Evolutionary conservation across 176 grass and related monocot genomes (phyloP).

Genomic region (Aegilops sharonensis): DNA sequence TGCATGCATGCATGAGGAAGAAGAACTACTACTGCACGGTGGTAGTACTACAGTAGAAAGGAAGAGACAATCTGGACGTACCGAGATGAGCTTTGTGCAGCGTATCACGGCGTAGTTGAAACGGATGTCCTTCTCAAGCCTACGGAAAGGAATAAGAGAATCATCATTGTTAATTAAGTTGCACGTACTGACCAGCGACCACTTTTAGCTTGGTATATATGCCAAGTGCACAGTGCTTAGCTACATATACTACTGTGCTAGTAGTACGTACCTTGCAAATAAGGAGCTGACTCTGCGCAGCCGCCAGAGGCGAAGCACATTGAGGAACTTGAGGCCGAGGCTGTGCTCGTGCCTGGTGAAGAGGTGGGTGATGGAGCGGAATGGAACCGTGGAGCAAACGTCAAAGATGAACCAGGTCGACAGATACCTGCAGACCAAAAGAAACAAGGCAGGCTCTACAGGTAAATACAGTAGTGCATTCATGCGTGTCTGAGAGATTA

Average conservation of each 20-base stretch:
- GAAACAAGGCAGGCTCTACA: not conserved
- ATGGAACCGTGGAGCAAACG: conserved; percentile 57
- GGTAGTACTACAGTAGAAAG: not conserved
- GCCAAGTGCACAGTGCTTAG: not conserved
- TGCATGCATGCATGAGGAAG: not conserved
- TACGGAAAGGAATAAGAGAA: conserved; percentile 2
- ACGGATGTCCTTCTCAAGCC: conserved; percentile 77
- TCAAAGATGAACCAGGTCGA: conserved; percentile 76
- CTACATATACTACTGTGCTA: not conserved
- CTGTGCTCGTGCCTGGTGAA: conserved; percentile 40
- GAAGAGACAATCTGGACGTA: not conserved
- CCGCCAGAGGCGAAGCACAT: conserved; percentile 61
- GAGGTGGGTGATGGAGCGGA: conserved; percentile 53
- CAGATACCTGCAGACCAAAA: conserved; percentile 47
- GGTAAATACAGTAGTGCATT: not conserved
- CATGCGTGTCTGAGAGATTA: not conserved
- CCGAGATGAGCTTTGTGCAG: conserved; percentile 73
- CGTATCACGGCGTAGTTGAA: conserved; percentile 71
- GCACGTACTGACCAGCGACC: not conserved
- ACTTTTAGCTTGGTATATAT: not conserved
- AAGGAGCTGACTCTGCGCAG: conserved; percentile 59
- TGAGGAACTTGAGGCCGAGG: conserved; percentile 58
- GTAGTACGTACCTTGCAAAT: conserved; percentile 47
- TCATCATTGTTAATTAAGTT: not conserved
- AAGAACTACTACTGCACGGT: not conserved